Evolutionary conservation across 2,329 filamentous ascomycete genomes (phyloP).

Genomic region (Colletotrichum sp.): DNA sequence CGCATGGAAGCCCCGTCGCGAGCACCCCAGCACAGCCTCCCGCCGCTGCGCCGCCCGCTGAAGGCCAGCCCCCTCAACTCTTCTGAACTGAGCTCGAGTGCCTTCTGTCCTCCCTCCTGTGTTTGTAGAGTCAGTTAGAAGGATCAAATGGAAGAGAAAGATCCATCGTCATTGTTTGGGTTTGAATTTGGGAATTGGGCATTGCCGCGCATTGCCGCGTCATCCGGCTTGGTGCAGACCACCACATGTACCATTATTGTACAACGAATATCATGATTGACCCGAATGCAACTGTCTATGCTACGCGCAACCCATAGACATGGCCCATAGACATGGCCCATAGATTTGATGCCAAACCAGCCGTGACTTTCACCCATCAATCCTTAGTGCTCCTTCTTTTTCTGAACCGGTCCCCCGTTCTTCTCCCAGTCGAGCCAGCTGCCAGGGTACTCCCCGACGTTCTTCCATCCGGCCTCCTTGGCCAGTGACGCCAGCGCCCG

Average conservation of each 20-base stretch:
- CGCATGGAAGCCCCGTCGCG: slow-evolving; percentile 67
- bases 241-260: slow-evolving; percentile 12
- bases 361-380: neutral
- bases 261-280: slow-evolving; percentile 13
- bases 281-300: neutral
- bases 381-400: neutral
- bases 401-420: slow-evolving; percentile 69
- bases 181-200: neutral
- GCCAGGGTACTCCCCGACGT: slow-evolving; percentile 74
- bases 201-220: neutral
- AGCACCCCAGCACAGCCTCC: slow-evolving; percentile 5
- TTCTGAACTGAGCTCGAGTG: neutral
- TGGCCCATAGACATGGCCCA: neutral
- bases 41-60: slow-evolving; percentile 11
- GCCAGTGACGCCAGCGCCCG: slow-evolving; percentile 79
- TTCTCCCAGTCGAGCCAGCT: slow-evolving; percentile 85
- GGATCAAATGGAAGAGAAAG: neutral
- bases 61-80: slow-evolving; percentile 7
- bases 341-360: neutral
- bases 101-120: neutral
- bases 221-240: neutral
- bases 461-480: slow-evolving; percentile 74
- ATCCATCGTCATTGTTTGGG: neutral
- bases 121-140: neutral
- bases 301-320: neutral